Base-by-base conservation (phyloP, 1,139 yeast genomes). In the Kodamaea sp. region DNA sequence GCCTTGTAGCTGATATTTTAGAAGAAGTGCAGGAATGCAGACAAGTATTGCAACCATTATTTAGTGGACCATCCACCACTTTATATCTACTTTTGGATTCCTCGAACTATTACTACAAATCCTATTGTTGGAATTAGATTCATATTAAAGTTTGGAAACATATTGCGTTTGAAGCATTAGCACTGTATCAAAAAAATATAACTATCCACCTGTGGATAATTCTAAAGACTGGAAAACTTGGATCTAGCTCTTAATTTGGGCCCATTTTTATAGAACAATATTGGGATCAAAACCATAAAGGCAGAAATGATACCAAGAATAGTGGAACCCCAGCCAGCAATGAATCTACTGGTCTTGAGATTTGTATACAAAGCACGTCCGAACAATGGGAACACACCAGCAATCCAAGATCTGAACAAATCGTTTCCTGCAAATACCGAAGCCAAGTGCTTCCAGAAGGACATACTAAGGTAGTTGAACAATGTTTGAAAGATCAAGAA, bases 321-420 rank as follows among this genome's bases (percentile, higher is more conserved):
- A 7, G 74, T 61, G 2, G 75, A 61, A 1, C 81, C 83, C 76
- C 77, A 75, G 1, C 67, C 83, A 7, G 76, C 79, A 4, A 80
- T 80, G 47, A 62, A 77, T 29, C 63, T 66, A 1, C 61, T 46
- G n/a, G 68, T 65, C 3, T 15, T 19, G 32, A 76, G 53, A 43
- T 73, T 73, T 26, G 54, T 44, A 46, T 68, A 80, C 67, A 80
- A 61, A 2, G 71, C 66, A 30, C 59, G 53, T 3, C 80, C 83
- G 50, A 80, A 78, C 32, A 80, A 57, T 23, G 87, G 86, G 64
- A 80, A 80, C 3, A 74, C 75, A 21, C 79, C 78, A 0, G 81
- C 86, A 51, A 76, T 63, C 2, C 61, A 59, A 2, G 80, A 68
- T 45, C 84, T 64, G 44, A 68, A 66, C 34, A 77, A 59, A 9